Conservation (phyloP, 495 filamentous ascomycete genomes). For the Baudoinia panamericana region DNA sequence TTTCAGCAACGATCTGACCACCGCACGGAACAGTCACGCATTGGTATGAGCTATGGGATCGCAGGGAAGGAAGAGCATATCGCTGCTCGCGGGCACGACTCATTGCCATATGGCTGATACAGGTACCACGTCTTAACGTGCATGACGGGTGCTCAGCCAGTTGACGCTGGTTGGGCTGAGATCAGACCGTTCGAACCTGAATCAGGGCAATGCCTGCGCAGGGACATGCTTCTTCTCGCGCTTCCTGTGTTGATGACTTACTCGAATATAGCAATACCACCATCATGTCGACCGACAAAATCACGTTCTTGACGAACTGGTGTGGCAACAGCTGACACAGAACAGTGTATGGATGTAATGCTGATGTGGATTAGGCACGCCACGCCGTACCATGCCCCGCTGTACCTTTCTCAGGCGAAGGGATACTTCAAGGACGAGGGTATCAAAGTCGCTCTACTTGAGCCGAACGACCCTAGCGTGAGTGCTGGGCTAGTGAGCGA, state of each 20-base stretch:
- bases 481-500: conserved; percentile 3
- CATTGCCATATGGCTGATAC: background rate
- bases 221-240: conserved; percentile 57
- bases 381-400: conserved; percentile 58
- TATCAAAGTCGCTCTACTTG: conserved; percentile 56
- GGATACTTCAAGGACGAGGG: conserved; percentile 32
- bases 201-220: conserved; percentile 79
- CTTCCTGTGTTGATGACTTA: conserved; percentile 20
- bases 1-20: too few relatives aligned
- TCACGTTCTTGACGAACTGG: conserved; percentile 64
- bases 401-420: conserved; percentile 56
- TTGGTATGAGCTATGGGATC: too few relatives aligned
- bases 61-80: too few relatives aligned
- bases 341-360: conserved; percentile 8
- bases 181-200: conserved; percentile 63
- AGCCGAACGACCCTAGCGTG: conserved; percentile 54
- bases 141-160: conserved; percentile 3
- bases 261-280: conserved; percentile 27
- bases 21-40: too few relatives aligned
- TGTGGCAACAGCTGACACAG: conserved; percentile 21
- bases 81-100: background rate
- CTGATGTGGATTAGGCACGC: conserved; percentile 41
- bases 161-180: conserved; percentile 32
- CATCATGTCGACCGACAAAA: conserved; percentile 62
- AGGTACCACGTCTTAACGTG: background rate